Base-by-base conservation (phyloP, 139 green algal species). In the Auxenochlorella protothecoides region DNA sequence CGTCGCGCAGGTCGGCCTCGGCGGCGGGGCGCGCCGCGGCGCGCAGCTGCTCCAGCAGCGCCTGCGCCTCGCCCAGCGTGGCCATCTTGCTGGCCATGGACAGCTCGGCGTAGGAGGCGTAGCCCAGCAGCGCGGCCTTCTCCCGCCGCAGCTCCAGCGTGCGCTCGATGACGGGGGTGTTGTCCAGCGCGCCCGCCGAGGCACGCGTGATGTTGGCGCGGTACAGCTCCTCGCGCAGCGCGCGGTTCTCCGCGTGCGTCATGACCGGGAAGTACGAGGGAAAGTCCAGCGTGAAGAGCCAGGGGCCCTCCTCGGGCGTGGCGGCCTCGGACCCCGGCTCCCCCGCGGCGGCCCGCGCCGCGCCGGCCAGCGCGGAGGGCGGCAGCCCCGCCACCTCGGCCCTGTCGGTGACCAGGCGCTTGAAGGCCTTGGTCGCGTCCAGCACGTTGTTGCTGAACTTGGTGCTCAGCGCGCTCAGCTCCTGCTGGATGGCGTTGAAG, bases 401-500 rank as follows among this genome's bases (percentile, higher is more conserved):
- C 55, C 84, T 85, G n/a, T 92, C 80, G 0, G 86, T 96, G 70
- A 96, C 60, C 60, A 97, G 72, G 80, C 89, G 88, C 76, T 91
- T 90, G 83, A 88, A 98, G 2, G 87, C 85, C 73, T 86, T 88
- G 60, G 82, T 88, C 4, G 72, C 83, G 70, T 96, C 90, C 59
- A 96, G 85, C 57, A 97, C 73, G 78, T 97, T 94, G 87, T 97
- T 97, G 74, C 66, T 82, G 77, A 97, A 97, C 77, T 91, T 91
- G 63, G 90, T 96, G 68, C 68, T 80, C 68, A 97, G 86, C 85
- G 93, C 74, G 44, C 80, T 83, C 53, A 97, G 87, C 88, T 97
- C 84, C 86, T 98, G 88, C 83, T 96, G 87, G 79, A 98, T 98
- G 55, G 84, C 89, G 77, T 98, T 98, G 89, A 92, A 98, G 3